Conservation (phyloP, 306 rosid genomes). For the Cucumis sativus region Cucumber_9930_V3 NC_026656.2:12151501-12152000, state of each 20-base stretch:
- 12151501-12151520: conserved; percentile 50
- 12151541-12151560: conserved; percentile 12
- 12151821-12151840: neutral
- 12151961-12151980: neutral
- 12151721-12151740: neutral
- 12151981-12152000: neutral
- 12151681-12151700: neutral
- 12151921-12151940: neutral
- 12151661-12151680: neutral
- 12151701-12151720: neutral
- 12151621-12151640: neutral
- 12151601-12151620: neutral
- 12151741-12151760: neutral
- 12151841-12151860: neutral
- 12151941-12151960: neutral
- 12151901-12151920: neutral
- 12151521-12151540: conserved; percentile 72
- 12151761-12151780: neutral
- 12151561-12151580: neutral
- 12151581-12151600: neutral
- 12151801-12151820: neutral
- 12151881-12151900: neutral
- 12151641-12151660: neutral
- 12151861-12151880: neutral
- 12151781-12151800: neutral